Conservation (phyloP, 805 yeast species). For the Wickerhamiella bombiphila region DNA sequence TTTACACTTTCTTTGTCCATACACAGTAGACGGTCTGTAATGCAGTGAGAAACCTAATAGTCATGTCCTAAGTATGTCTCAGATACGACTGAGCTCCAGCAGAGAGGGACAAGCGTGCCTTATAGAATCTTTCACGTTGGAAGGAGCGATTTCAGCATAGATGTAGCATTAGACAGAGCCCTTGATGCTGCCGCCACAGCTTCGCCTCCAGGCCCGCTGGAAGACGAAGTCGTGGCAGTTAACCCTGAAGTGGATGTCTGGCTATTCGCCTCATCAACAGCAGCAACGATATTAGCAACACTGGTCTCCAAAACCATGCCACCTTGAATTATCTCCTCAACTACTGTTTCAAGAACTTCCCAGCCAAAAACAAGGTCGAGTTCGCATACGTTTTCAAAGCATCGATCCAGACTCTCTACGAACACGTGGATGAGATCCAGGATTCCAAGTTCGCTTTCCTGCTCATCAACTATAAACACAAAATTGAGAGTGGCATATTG, state of each 20-base stretch:
- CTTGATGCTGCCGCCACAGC: slow-evolving; percentile 13
- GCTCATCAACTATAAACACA: slow-evolving; percentile 90
- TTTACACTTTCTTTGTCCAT: too few species aligned
- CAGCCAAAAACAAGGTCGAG: slow-evolving; percentile 95
- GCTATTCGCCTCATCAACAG: slow-evolving; percentile 27
- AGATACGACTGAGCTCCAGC: too few species aligned
- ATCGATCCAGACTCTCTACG: slow-evolving; percentile 85
- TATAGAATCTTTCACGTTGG: slow-evolving; percentile 5
- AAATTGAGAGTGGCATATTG: slow-evolving; percentile 94
- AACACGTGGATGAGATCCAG: slow-evolving; percentile 89
- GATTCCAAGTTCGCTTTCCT: slow-evolving; percentile 88
- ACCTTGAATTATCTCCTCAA: slow-evolving; percentile 81
- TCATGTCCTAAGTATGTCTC: too few species aligned
- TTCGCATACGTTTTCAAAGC: slow-evolving; percentile 91
- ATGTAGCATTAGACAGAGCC: slow-evolving; percentile 16
- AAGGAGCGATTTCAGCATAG: slow-evolving; percentile 14
- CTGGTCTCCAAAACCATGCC: slow-evolving; percentile 96
- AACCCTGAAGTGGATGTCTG: slow-evolving; percentile 13
- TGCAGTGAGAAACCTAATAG: too few species aligned
- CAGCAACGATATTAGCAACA: slow-evolving; percentile 60
- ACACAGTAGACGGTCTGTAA: too few species aligned
- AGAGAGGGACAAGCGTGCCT: too few species aligned
- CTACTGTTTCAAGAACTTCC: slow-evolving; percentile 86
- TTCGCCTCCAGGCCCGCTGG: slow-evolving; percentile 7
- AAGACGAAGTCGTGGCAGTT: slow-evolving; percentile 5